Evolutionary conservation across 1,139 yeast species (phyloP).

Genomic region (Kurtzmaniella quercitrusa): DNA sequence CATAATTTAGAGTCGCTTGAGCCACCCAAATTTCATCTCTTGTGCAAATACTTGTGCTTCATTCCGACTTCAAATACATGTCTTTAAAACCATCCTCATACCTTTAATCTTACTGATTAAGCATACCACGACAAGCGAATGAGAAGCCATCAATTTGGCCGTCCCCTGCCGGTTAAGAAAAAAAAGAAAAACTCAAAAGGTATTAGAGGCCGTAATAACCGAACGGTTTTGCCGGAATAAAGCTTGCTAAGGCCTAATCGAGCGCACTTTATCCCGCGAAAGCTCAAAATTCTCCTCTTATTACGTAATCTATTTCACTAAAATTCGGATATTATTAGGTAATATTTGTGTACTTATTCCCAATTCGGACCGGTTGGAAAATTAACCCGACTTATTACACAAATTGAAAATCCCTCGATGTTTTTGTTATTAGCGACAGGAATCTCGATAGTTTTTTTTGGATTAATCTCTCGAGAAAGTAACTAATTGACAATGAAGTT

Average conservation of each 20-base stretch:
- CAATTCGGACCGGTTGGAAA: background rate
- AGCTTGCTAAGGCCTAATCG: conserved; percentile 1
- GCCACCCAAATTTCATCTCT: too few species aligned
- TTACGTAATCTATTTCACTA: background rate
- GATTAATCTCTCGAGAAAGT: background rate
- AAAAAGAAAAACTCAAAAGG: too few species aligned
- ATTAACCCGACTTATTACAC: conserved; percentile 1
- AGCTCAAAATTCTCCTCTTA: background rate
- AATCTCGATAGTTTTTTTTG: conserved; percentile 1
- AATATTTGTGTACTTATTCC: conserved; percentile 5
- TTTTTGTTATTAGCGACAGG: conserved; percentile 1
- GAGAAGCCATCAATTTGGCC: background rate
- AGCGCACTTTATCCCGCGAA: background rate
- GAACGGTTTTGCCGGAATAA: conserved; percentile 4
- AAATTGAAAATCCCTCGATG: conserved; percentile 5
- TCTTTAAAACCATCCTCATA: background rate
- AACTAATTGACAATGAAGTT: conserved; percentile 8
- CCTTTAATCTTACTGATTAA: background rate
- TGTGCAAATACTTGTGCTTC: too few species aligned
- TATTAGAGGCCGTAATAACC: background rate
- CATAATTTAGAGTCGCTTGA: too few species aligned
- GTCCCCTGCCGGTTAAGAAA: background rate
- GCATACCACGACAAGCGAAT: background rate
- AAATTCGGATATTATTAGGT: background rate
- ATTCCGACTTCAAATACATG: too few species aligned